Evolutionary conservation across 2,329 filamentous ascomycete genomes (phyloP).

Genomic region (Calonectria multiphialidica): DNA sequence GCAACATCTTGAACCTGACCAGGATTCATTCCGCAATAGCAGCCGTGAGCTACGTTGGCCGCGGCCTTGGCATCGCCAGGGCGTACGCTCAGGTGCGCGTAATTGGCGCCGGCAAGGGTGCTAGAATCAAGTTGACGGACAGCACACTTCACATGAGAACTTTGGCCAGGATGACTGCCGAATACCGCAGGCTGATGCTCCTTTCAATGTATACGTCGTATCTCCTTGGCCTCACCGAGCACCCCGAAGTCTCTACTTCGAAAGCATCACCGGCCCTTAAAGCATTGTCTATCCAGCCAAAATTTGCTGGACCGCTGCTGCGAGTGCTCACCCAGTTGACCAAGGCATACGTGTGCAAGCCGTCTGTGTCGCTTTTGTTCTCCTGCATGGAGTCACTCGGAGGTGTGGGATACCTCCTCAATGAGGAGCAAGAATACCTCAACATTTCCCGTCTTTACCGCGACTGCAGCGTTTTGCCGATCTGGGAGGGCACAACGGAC

Average conservation of each 20-base stretch:
- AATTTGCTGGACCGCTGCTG: slow-evolving; percentile 58
- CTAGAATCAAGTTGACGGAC: slow-evolving; percentile 61
- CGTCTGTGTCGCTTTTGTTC: slow-evolving; percentile 62
- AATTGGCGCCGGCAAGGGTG: slow-evolving; percentile 58
- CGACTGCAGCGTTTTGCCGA: slow-evolving; percentile 72
- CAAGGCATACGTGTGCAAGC: slow-evolving; percentile 69
- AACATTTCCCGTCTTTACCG: slow-evolving; percentile 76
- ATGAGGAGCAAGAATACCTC: slow-evolving; percentile 71
- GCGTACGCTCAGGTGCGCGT: slow-evolving; percentile 70
- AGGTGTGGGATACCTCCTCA: slow-evolving; percentile 75
- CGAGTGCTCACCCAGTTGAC: slow-evolving; percentile 70
- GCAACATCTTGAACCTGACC: slow-evolving; percentile 76
- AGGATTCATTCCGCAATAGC: slow-evolving; percentile 68
- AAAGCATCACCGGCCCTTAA: slow-evolving; percentile 35
- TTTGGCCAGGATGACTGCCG: slow-evolving; percentile 65
- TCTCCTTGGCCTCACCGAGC: slow-evolving; percentile 67
- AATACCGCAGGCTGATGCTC: slow-evolving; percentile 69
- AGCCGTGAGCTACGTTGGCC: slow-evolving; percentile 64
- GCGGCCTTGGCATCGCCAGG: slow-evolving; percentile 68
- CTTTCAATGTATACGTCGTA: slow-evolving; percentile 66
- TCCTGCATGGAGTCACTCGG: slow-evolving; percentile 74
- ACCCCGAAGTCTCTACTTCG: slow-evolving; percentile 40
- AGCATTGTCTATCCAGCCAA: slow-evolving; percentile 48
- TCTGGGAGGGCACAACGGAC: slow-evolving; percentile 82
- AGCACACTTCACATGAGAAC: slow-evolving; percentile 70